Base-by-base conservation (phyloP, 2,329 filamentous ascomycete genomes). In the Periglandula ipomoeae region DNA sequence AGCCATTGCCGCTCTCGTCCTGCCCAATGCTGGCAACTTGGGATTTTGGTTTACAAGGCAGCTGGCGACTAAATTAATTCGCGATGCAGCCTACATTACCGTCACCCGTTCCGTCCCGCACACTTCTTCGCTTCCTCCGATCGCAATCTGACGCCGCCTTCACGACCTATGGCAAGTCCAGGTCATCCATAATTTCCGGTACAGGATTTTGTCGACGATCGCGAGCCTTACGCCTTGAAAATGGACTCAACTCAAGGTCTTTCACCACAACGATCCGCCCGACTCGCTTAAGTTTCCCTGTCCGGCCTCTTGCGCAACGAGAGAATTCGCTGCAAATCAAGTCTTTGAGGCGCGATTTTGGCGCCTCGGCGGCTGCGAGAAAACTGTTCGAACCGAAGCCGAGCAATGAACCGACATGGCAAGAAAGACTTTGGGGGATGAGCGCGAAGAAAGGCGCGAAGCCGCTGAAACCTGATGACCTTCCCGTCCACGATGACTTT, bases 61-160 rank as follows among this genome's bases (percentile, higher is more conserved):
- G 35, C 45, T 34, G 30, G 42, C 2, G 7, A 20, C 30, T 17
- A 19, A 30, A 47, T 32, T 41, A 41, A 24, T 55, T 47, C 50
- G 67, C 59, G 53, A 79, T 78, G 72, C 69, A 69, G 55, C 65
- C 67, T 52, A 61, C 65, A 54, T 57, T 72, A 58, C 67, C 64
- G 53, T 53, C 62, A 37, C 69, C 71, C 44, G 75, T 73, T 46
- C 78, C 78, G 23, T 81, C 77, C 46, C 66, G 66, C 55, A 70
- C 65, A 50, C 76, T 91, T 19, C 72, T 93, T 53, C 82, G 81
- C 56, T 91, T 87, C 64, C 74, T 93, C 54, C 82, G 81, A 56
- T 78, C 73, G 47, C 87, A 90, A 64, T 81, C 85, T 55, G 76
- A 85, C 57, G 71, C 72, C 48, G 61, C 77, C 53, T 76, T 79